These are phyloP conservation scores for Xylaria sp. DNA, from an alignment of 2,329 filamentous ascomycete genomes.

Conservation along the genomic window DNA sequence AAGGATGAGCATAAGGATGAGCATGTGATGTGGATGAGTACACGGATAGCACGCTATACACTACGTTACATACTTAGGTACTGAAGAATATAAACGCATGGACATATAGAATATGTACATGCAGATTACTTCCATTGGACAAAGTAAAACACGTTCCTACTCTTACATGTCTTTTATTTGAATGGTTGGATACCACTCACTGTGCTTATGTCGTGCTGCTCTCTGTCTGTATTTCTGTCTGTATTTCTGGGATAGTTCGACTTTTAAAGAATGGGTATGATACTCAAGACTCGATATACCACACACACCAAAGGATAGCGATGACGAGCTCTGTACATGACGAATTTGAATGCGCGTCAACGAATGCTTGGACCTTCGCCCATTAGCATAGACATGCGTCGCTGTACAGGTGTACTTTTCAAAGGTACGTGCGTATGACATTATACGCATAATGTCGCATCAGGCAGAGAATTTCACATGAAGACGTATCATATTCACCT, in stretches of 20 bases:
- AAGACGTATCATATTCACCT: too few relatives aligned
- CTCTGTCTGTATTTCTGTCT: background rate
- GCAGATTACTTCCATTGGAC: background rate
- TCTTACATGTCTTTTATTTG: background rate
- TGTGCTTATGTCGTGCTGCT: background rate
- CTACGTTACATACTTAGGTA: background rate
- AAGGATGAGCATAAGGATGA: too few relatives aligned
- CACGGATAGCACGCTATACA: conserved; percentile 4
- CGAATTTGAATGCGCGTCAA: too few relatives aligned
- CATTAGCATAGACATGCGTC: too few relatives aligned
- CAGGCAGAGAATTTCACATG: too few relatives aligned
- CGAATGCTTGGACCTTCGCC: too few relatives aligned
- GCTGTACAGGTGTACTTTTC: too few relatives aligned
- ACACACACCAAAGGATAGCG: too few relatives aligned
- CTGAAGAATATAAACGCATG: conserved; percentile 12
- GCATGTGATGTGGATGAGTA: background rate
- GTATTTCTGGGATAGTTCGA: background rate
- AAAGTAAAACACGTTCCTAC: background rate
- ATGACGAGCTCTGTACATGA: too few relatives aligned
- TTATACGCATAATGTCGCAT: too few relatives aligned
- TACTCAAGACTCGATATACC: background rate
- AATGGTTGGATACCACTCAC: background rate
- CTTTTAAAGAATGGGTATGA: background rate
- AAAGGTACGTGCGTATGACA: too few relatives aligned
- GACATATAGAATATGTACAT: conserved; percentile 11